Evolutionary conservation across 2,329 filamentous ascomycete species (phyloP).

Genomic region (Aureobasidium sp.): DNA sequence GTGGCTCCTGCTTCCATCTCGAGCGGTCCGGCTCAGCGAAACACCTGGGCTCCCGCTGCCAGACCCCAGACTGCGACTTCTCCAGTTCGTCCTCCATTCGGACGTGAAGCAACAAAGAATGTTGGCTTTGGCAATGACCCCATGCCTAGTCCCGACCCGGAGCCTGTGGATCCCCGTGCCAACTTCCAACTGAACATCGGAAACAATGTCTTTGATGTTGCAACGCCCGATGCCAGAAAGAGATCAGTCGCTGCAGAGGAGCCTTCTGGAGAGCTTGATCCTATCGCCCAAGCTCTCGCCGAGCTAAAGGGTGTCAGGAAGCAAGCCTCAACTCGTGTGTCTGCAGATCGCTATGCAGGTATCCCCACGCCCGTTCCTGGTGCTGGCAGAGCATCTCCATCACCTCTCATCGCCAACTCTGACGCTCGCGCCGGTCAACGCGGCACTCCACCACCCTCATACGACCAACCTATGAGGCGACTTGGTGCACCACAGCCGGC

Average conservation of each 20-base stretch:
- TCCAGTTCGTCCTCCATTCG: conserved; percentile 11
- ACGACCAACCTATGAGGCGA: conserved; percentile 65
- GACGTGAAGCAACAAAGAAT: conserved; percentile 17
- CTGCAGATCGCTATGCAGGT: conserved; percentile 91
- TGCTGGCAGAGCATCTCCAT: conserved; percentile 36
- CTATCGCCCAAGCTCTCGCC: conserved; percentile 84
- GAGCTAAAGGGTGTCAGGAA: conserved; percentile 86
- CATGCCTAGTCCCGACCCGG: conserved; percentile 57
- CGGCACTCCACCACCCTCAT: conserved; percentile 78
- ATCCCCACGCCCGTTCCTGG: conserved; percentile 64
- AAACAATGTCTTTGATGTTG: conserved; percentile 91
- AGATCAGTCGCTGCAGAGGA: conserved; percentile 25
- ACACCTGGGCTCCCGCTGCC: conserved; percentile 39
- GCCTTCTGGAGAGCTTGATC: conserved; percentile 60
- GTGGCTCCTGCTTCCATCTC: conserved; percentile 41
- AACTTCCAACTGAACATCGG: conserved; percentile 91
- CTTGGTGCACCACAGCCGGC: conserved; percentile 86
- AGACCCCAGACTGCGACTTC: conserved; percentile 10
- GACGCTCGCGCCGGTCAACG: conserved; percentile 49
- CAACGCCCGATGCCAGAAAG: conserved; percentile 55
- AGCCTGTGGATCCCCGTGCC: conserved; percentile 82
- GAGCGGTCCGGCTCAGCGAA: conserved; percentile 35
- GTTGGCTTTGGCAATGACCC: conserved; percentile 25
- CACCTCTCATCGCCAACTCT: conserved; percentile 33
- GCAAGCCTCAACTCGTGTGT: conserved; percentile 71